Evolutionary conservation across 116 monocot species (phyloP).

Genomic region (Cymodocea nodosa): DNA sequence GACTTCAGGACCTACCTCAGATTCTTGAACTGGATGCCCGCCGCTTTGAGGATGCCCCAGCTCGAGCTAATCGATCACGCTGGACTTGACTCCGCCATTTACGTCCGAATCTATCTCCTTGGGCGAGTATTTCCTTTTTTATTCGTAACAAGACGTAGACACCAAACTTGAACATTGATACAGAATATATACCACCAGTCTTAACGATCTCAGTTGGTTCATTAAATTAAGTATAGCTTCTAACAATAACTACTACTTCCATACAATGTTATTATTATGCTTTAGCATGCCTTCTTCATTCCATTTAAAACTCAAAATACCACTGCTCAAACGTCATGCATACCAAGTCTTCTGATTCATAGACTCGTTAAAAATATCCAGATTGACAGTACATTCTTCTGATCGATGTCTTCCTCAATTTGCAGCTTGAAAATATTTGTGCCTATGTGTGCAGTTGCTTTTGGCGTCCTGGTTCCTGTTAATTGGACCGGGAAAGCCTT

Average conservation of each 20-base stretch:
- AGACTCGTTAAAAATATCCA: too few relatives aligned
- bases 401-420: neutral
- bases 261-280: neutral
- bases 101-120: conserved; percentile 81
- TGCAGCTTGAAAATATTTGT: conserved; percentile 79
- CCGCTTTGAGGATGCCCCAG: conserved; percentile 82
- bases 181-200: too few relatives aligned
- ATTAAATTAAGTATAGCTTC: neutral
- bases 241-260: neutral
- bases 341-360: too few relatives aligned
- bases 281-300: too few relatives aligned
- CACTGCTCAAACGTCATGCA: too few relatives aligned
- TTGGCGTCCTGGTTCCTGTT: conserved; percentile 51
- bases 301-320: too few relatives aligned
- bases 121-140: conserved; percentile 21
- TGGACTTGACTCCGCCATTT: conserved; percentile 77
- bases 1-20: conserved; percentile 51
- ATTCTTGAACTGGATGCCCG: conserved; percentile 93
- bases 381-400: neutral
- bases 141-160: too few relatives aligned
- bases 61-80: conserved; percentile 82
- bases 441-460: conserved; percentile 51
- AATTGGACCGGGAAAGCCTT: conserved; percentile 61
- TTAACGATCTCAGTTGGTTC: neutral
- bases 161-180: too few relatives aligned